Conservation (phyloP, 768 basidiomycete genomes). For the Suillus plorans region DNA sequence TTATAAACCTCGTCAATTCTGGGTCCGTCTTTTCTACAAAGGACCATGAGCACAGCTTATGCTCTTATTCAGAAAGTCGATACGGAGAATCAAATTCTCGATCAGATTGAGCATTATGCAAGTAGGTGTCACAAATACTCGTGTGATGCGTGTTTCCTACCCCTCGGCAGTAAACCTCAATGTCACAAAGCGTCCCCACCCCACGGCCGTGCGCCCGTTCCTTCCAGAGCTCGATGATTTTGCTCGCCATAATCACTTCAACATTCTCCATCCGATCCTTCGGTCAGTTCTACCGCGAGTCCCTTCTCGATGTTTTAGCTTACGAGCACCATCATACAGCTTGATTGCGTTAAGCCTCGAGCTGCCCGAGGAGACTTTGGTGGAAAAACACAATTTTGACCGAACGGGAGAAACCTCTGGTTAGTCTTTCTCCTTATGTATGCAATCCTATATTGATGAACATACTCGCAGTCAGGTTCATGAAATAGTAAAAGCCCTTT, state of each 20-base stretch:
- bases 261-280: slow-evolving; percentile 27
- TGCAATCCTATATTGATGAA: background rate
- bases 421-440: slow-evolving; percentile 12
- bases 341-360: slow-evolving; percentile 34
- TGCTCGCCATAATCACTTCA: slow-evolving; percentile 27
- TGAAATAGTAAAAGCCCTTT: slow-evolving; percentile 33
- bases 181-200: slow-evolving; percentile 27
- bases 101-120: slow-evolving; percentile 34
- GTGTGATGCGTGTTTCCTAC: background rate
- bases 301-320: background rate
- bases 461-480: slow-evolving; percentile 32
- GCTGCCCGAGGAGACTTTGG: slow-evolving; percentile 33
- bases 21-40: slow-evolving; percentile 36
- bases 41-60: no score
- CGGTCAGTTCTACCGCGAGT: slow-evolving; percentile 13
- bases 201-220: slow-evolving; percentile 26
- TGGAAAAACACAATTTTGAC: slow-evolving; percentile 28
- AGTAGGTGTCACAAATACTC: slow-evolving; percentile 16
- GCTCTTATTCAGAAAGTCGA: slow-evolving; percentile 27
- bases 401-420: slow-evolving; percentile 29
- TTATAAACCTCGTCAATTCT: slow-evolving; percentile 54
- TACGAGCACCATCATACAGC: slow-evolving; percentile 13
- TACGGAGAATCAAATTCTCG: slow-evolving; percentile 33
- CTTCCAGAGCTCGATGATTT: slow-evolving; percentile 32
- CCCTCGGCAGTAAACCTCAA: slow-evolving; percentile 25